Conservation (phyloP, 148 eudicot genomes). For the Vaccinium vitisidaea region DNA sequence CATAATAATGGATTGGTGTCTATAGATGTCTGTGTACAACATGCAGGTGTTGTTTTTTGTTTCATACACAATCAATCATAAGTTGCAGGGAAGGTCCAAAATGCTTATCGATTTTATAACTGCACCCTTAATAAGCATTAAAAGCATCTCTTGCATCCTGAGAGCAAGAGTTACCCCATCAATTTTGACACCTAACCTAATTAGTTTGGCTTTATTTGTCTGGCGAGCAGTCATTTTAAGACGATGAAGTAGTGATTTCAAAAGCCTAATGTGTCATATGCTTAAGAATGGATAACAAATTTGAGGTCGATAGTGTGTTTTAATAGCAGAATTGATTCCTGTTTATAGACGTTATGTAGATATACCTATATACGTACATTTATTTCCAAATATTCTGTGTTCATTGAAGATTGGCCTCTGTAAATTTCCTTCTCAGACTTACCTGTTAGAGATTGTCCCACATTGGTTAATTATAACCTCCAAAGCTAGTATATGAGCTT, state of each 20-base stretch:
- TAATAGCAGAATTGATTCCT: background rate
- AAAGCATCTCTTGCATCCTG: background rate
- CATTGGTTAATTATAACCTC: too few species aligned
- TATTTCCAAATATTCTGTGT: background rate
- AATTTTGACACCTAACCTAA: background rate
- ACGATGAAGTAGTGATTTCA: background rate
- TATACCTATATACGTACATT: background rate
- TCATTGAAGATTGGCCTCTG: background rate
- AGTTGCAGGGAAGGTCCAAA: background rate
- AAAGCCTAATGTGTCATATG: background rate
- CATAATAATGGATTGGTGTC: background rate
- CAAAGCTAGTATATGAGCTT: too few species aligned
- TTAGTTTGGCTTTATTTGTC: background rate
- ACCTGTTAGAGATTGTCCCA: background rate
- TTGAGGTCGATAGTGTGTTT: background rate
- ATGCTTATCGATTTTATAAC: background rate
- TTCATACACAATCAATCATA: background rate
- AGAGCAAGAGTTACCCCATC: background rate
- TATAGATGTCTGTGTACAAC: background rate
- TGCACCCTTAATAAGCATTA: background rate
- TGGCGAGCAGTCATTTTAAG: background rate
- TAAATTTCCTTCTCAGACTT: background rate
- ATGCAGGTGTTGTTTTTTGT: background rate
- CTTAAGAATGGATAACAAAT: background rate
- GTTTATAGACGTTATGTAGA: background rate